Conservation (phyloP, 2,329 filamentous ascomycete species). For the Polytolypa hystricis region DNA sequence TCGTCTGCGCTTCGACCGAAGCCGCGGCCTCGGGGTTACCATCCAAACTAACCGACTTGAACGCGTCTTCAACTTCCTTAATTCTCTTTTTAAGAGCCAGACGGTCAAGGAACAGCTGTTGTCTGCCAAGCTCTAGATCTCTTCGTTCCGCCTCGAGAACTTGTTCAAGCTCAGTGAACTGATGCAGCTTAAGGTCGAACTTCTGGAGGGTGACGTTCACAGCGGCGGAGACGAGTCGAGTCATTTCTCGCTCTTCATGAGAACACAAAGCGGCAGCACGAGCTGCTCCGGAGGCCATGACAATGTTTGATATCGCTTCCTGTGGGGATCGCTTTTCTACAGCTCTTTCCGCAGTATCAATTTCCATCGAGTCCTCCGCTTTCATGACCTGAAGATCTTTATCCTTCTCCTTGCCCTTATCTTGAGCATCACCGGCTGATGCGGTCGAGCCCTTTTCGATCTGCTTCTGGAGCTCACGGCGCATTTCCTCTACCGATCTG, state of each 20-base stretch:
- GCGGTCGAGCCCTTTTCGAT: slow-evolving; percentile 52
- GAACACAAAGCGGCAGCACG: slow-evolving; percentile 81
- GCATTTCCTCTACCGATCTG: slow-evolving; percentile 77
- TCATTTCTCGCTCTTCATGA: slow-evolving; percentile 94
- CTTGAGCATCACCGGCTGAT: slow-evolving; percentile 42
- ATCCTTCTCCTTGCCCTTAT: slow-evolving; percentile 36
- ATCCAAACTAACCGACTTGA: slow-evolving; percentile 38
- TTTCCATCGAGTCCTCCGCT: slow-evolving; percentile 49
- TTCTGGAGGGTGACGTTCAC: slow-evolving; percentile 94
- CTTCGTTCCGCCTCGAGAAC: slow-evolving; percentile 84
- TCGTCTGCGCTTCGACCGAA: slow-evolving; percentile 23
- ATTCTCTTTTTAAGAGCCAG: slow-evolving; percentile 82
- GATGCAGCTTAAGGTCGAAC: slow-evolving; percentile 86
- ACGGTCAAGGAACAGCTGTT: slow-evolving; percentile 87
- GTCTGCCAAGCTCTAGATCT: slow-evolving; percentile 81
- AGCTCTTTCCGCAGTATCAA: slow-evolving; percentile 33
- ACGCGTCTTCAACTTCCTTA: slow-evolving; percentile 64
- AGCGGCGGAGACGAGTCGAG: slow-evolving; percentile 77
- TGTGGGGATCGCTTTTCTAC: slow-evolving; percentile 38
- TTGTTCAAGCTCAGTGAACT: slow-evolving; percentile 93
- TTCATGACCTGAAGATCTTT: slow-evolving; percentile 40
- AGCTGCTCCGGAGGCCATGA: slow-evolving; percentile 74
- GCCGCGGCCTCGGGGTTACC: slow-evolving; percentile 31
- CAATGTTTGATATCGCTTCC: slow-evolving; percentile 57
- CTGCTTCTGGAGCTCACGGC: slow-evolving; percentile 64